Base-by-base conservation (phyloP, 2,329 filamentous ascomycete genomes). In the Alternaria solani region DNA sequence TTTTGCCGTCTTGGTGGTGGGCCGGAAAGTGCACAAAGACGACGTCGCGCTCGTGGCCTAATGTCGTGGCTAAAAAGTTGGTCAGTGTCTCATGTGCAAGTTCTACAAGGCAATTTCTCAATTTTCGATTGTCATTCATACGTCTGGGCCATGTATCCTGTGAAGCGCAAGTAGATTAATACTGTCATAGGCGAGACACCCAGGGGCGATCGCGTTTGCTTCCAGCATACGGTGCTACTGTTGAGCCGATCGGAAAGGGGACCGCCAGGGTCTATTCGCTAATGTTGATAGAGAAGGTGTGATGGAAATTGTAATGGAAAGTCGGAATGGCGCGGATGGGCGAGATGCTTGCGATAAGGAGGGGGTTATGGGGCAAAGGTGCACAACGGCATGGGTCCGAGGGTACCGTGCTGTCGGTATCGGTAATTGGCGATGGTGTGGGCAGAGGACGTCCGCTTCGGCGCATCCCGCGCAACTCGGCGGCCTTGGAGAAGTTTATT, bases 351-450 rank as follows among this genome's bases (percentile, higher is more conserved):
- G 43, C 39, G 48, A 61, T 36, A 57, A 59, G 59, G 49, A 14
- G 4, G 30, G 30, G 41, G 20, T 23, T 34, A 57, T 14, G 32
- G 44, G 34, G 44, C 54, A 44, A 56, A 59, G 51, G 26, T 30
- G 51, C 34, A 55, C 58, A 61, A 57, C 55, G 62, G 57, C 61
- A 66, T 60, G 26, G 32, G 49, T 51, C 59, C 61, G 59, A 57
- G 56, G 47, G 49, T 64, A 61, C 64, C 64, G 34, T 51, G 30
- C 18, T 43, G 7, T 62, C 59, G 64, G 64, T 61, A 54, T 42
- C 48, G 57, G 58, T 38, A 43, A 49, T 55, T 57, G 54, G 55
- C 59, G 39, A 52, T 53, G 34, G 42, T 41, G 20, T 54, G 48
- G 41, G 43, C 28, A 18, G 42, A 46, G n/a, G 16, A 18, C 18